Evolutionary conservation across 2,329 filamentous ascomycete species (phyloP).

Genomic region (Hymenoscyphus salicellus): DNA sequence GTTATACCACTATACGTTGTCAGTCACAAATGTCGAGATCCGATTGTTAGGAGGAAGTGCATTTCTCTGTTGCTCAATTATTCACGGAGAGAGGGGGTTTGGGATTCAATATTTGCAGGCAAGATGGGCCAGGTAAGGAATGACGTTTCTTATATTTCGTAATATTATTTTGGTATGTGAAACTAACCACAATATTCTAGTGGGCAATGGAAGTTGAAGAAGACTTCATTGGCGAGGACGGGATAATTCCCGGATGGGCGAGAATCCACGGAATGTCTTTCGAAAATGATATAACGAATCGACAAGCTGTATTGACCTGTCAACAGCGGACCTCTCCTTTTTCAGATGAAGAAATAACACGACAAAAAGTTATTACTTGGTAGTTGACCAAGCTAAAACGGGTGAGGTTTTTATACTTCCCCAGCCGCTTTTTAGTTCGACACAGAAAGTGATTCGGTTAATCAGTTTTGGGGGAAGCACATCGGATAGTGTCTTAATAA

Average conservation of each 20-base stretch:
- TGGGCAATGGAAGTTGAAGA: conserved; percentile 17
- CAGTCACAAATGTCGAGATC: conserved; percentile 60
- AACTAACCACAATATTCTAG: background rate
- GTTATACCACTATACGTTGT: conserved; percentile 62
- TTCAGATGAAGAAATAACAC: background rate
- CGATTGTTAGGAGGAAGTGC: conserved; percentile 53
- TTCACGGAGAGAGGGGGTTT: conserved; percentile 61
- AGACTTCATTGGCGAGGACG: conserved; percentile 17
- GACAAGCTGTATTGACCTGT: conserved; percentile 6
- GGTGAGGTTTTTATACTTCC: no score
- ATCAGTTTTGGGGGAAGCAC: background rate
- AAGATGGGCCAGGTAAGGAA: conserved; percentile 21
- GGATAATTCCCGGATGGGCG: conserved; percentile 20
- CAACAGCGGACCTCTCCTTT: background rate
- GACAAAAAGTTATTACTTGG: conserved; percentile 5
- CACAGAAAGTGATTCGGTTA: background rate
- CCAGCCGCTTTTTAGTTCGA: background rate
- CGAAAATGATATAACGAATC: background rate
- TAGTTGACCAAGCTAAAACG: background rate
- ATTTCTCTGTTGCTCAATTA: conserved; percentile 58
- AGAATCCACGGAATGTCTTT: conserved; percentile 14
- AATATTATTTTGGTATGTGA: background rate
- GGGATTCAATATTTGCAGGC: conserved; percentile 34
- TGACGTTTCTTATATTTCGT: background rate
- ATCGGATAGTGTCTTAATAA: background rate